Evolutionary conservation across 2,329 filamentous ascomycete species (phyloP).

Genomic region (Calonectria pseudoturangicola): DNA sequence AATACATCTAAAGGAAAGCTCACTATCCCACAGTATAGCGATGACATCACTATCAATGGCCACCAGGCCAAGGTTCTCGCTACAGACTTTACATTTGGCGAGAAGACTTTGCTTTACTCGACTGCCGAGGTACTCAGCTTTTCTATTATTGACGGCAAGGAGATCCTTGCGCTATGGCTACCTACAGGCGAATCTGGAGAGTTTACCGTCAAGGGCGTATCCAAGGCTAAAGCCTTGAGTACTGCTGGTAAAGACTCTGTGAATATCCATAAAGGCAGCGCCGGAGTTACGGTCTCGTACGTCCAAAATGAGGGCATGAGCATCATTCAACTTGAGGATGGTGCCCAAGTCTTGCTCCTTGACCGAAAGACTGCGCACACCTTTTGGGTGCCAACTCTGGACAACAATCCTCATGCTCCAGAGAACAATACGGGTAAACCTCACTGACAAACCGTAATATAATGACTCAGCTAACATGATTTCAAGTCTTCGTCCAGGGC

Average conservation of each 20-base stretch:
- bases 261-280: conserved; percentile 62
- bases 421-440: conserved; percentile 66
- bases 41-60: conserved; percentile 72
- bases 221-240: conserved; percentile 37
- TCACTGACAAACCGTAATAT: accelerated
- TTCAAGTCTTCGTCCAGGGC: conserved; percentile 69
- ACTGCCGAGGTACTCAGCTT: conserved; percentile 74
- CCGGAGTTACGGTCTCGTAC: conserved; percentile 66
- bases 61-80: conserved; percentile 78
- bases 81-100: conserved; percentile 74
- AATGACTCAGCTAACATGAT: neutral
- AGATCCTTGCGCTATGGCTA: conserved; percentile 71
- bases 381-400: conserved; percentile 73
- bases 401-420: conserved; percentile 66
- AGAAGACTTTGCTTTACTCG: conserved; percentile 71
- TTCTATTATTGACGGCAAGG: conserved; percentile 66
- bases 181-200: conserved; percentile 73
- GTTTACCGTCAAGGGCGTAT: conserved; percentile 66
- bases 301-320: conserved; percentile 69
- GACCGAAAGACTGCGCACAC: conserved; percentile 73
- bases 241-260: conserved; percentile 62
- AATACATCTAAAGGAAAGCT: conserved; percentile 73
- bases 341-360: conserved; percentile 69
- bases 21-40: conserved; percentile 71
- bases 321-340: conserved; percentile 67